A percentile compares a stretch with the other conserved stretches of the same genome.
These are phyloP conservation scores for Mariannaea sp. DNA, from an alignment of 2,329 filamentous ascomycete genomes.

Conservation along the genomic window DNA sequence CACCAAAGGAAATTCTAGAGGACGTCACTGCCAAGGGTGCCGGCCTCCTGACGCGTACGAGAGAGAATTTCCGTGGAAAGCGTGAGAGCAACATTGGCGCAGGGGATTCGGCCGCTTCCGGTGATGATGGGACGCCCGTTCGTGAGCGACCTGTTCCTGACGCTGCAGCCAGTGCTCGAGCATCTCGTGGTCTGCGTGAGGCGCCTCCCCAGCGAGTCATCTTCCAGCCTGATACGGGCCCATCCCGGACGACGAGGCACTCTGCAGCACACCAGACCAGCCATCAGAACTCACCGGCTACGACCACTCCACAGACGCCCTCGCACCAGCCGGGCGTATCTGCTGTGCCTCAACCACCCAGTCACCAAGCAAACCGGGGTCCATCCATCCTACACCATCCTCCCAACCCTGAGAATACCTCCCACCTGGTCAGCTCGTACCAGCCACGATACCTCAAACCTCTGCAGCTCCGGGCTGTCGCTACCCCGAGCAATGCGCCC, in stretches of 20 bases:
- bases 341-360: constrained; percentile 37
- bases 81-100: constrained; percentile 54
- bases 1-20: constrained; percentile 86
- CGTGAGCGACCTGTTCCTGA: constrained; percentile 59
- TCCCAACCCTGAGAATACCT: constrained; percentile 59
- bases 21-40: constrained; percentile 86
- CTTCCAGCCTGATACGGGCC: constrained; percentile 78
- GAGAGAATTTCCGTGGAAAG: constrained; percentile 71
- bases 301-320: constrained; percentile 35
- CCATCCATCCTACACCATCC: constrained; percentile 57
- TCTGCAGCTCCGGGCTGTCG: constrained; percentile 72
- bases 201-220: constrained; percentile 84
- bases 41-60: constrained; percentile 74
- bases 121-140: constrained; percentile 62
- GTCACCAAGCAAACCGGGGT: constrained; percentile 45
- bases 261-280: constrained; percentile 51
- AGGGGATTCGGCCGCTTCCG: constrained; percentile 63
- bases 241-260: constrained; percentile 67
- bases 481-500: constrained; percentile 76
- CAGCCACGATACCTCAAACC: constrained; percentile 68
- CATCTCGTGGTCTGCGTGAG: constrained; percentile 72
- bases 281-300: constrained; percentile 36
- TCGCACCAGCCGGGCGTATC: constrained; percentile 44
- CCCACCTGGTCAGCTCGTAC: constrained; percentile 68
- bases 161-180: constrained; percentile 59